Evolutionary conservation across 208 protist genomes (phyloP).

Genomic region (Trypanosoma congolense): DNA sequence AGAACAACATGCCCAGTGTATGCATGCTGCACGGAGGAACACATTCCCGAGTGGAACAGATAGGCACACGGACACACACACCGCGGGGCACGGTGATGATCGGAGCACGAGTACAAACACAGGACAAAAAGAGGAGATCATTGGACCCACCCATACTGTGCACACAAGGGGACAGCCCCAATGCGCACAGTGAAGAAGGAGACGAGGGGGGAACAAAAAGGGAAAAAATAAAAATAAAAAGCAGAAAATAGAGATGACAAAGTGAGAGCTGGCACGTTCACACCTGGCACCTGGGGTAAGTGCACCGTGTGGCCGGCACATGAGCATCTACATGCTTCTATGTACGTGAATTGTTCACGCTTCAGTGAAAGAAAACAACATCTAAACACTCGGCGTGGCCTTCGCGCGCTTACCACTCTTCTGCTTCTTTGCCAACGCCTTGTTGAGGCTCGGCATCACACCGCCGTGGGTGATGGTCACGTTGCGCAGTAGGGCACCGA

Average conservation of each 20-base stretch:
- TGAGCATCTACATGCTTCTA: slow-evolving; percentile 3
- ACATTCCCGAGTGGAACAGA: no score
- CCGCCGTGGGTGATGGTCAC: slow-evolving; percentile 77
- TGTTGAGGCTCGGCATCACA: slow-evolving; percentile 79
- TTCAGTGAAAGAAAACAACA: neutral
- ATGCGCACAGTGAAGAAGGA: no score
- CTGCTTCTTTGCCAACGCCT: slow-evolving; percentile 78
- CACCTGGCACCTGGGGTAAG: neutral
- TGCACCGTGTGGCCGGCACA: neutral
- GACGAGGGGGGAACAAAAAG: no score
- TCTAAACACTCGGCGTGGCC: slow-evolving; percentile 52
- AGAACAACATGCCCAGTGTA: no score
- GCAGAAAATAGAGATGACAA: slow-evolving; percentile 19
- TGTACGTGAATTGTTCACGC: neutral
- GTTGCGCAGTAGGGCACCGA: slow-evolving; percentile 51
- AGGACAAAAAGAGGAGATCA: no score
- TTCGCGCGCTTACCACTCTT: slow-evolving; percentile 55
- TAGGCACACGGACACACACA: no score
- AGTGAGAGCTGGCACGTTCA: neutral
- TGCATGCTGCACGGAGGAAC: no score
- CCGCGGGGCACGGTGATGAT: no score
- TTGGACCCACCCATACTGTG: no score
- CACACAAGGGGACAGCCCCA: no score
- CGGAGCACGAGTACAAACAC: no score
- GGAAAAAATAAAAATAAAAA: no score